These are phyloP conservation scores for Penicillium antarcticum DNA, from an alignment of 495 filamentous ascomycete genomes.

Conservation along the genomic window DNA sequence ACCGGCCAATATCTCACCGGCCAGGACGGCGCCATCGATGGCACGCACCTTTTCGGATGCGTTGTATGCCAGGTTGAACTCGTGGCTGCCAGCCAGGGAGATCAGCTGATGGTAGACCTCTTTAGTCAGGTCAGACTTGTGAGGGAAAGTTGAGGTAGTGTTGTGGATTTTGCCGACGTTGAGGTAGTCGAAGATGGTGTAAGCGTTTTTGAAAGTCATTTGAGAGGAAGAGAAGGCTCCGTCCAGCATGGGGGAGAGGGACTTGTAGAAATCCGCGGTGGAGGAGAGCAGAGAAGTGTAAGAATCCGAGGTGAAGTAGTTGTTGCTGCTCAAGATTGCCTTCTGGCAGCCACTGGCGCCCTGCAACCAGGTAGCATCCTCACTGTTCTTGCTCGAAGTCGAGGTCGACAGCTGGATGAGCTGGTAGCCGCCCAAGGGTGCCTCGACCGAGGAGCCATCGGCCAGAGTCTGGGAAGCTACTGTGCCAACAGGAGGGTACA, in stretches of 20 bases:
- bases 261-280: slow-evolving; percentile 64
- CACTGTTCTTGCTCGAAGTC: slow-evolving; percentile 43
- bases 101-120: slow-evolving; percentile 36
- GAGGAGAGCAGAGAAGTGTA: slow-evolving; percentile 50
- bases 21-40: slow-evolving; percentile 44
- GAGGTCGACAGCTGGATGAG: slow-evolving; percentile 51
- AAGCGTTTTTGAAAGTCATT: slow-evolving; percentile 69
- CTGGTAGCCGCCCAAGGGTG: slow-evolving; percentile 60
- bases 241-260: slow-evolving; percentile 59
- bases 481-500: slow-evolving; percentile 58
- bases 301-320: slow-evolving; percentile 61
- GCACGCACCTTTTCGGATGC: slow-evolving; percentile 43
- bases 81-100: slow-evolving; percentile 46
- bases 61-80: slow-evolving; percentile 54
- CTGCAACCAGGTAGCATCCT: slow-evolving; percentile 58
- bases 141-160: slow-evolving; percentile 31
- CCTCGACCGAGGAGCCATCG: slow-evolving; percentile 50
- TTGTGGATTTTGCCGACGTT: slow-evolving; percentile 56
- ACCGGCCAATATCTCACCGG: slow-evolving; percentile 40
- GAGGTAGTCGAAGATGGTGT: slow-evolving; percentile 58
- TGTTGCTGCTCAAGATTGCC: slow-evolving; percentile 64
- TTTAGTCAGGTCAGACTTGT: slow-evolving; percentile 29
- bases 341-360: slow-evolving; percentile 56
- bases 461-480: slow-evolving; percentile 36
- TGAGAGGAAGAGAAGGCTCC: slow-evolving; percentile 48